Percentiles rank a stretch among this genome's conserved stretches.
phyloP scores from a whole-genome alignment of 2,329 filamentous ascomycete genomes.

The Phaeosphaeria sp. region DNA sequence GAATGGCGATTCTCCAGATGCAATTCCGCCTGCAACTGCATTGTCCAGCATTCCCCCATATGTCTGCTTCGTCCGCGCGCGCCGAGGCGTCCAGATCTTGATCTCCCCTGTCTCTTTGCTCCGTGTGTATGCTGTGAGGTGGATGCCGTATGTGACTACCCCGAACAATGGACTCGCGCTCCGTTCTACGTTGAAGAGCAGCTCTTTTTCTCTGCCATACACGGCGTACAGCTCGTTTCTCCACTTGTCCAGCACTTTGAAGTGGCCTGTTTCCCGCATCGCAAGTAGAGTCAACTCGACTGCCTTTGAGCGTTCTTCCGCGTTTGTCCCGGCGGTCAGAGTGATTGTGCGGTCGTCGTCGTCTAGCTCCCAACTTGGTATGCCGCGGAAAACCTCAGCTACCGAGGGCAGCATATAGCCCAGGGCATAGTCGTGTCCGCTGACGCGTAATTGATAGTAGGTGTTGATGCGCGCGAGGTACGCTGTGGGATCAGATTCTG shows the following conservation, averaged over 20 bases:
- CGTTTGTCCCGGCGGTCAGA: conserved; percentile 65
- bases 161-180: conserved; percentile 52
- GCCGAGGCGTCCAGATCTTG: conserved; percentile 82
- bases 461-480: conserved; percentile 62
- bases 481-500: conserved; percentile 63
- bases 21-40: conserved; percentile 85
- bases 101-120: conserved; percentile 60
- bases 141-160: conserved; percentile 53
- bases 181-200: conserved; percentile 52
- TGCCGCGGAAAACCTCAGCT: conserved; percentile 61
- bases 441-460: conserved; percentile 71
- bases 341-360: conserved; percentile 66
- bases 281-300: conserved; percentile 66
- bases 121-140: conserved; percentile 48
- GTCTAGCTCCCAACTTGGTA: conserved; percentile 68
- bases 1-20: conserved; percentile 78
- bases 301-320: conserved; percentile 66
- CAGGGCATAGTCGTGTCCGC: conserved; percentile 65
- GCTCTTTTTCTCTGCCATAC: conserved; percentile 46
- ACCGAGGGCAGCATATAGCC: conserved; percentile 69
- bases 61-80: conserved; percentile 79
- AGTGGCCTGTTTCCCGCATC: conserved; percentile 74
- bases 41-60: conserved; percentile 95
- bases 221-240: conserved; percentile 52
- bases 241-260: conserved; percentile 68